A percentile compares a stretch with the other conserved stretches of the same genome.
These are phyloP conservation scores for Claviceps arundinis DNA, from an alignment of 2,329 filamentous ascomycete species.

Conservation along the genomic window DNA sequence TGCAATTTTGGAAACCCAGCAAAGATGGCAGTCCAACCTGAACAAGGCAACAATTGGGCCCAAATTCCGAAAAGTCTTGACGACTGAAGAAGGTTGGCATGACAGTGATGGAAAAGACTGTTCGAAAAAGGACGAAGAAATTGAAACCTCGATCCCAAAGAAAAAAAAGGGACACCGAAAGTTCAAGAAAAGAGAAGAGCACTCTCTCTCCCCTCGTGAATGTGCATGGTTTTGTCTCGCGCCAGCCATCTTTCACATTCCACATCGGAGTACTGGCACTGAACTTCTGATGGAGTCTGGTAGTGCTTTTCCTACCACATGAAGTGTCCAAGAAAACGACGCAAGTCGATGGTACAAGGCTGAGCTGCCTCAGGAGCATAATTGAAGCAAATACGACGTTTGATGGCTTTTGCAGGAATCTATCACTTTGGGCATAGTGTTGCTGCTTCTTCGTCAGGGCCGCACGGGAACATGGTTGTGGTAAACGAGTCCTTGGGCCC, in stretches of 20 bases:
- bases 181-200: not conserved
- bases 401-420: conserved; percentile 19
- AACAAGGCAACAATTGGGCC: not conserved
- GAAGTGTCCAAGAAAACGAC: not conserved
- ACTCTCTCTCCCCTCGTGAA: conserved; percentile 11
- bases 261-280: too few relatives aligned
- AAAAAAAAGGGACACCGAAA: not conserved
- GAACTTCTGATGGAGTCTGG: not conserved
- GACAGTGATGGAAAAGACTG: not conserved
- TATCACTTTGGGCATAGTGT: conserved; percentile 17
- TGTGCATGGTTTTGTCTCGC: conserved; percentile 25
- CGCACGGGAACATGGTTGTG: not conserved
- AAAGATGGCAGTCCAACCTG: conserved; percentile 23
- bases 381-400: not conserved
- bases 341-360: not conserved
- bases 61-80: not conserved
- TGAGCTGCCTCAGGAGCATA: not conserved
- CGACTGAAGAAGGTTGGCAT: not conserved
- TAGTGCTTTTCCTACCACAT: not conserved
- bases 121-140: not conserved
- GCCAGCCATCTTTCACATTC: conserved; percentile 13
- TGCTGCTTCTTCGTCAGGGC: not conserved
- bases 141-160: not conserved
- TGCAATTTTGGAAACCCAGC: conserved; percentile 66
- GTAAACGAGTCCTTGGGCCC: not conserved